These are phyloP conservation scores for Gloeopeniophorella convolvens DNA, from an alignment of 768 basidiomycete species.

Conservation along the genomic window DNA sequence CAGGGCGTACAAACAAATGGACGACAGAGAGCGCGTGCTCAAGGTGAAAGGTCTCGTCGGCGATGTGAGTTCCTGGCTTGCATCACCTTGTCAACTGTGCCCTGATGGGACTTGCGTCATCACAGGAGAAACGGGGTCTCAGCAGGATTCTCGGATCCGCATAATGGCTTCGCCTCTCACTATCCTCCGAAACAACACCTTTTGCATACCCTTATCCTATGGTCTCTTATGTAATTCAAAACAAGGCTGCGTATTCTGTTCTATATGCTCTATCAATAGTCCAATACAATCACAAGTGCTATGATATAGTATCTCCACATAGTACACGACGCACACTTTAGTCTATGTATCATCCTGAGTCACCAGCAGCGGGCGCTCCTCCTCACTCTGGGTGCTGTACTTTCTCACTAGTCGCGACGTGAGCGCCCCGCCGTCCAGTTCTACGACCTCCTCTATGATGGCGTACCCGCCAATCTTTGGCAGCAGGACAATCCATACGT, in stretches of 20 bases:
- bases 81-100: too few relatives aligned
- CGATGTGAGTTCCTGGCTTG: slow-evolving; percentile 1
- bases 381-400: not conserved
- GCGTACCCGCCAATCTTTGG: slow-evolving; percentile 40
- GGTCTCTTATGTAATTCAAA: too few relatives aligned
- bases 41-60: slow-evolving; percentile 14
- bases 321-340: not conserved
- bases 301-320: not conserved
- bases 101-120: too few relatives aligned
- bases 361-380: slow-evolving; percentile 20
- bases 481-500: slow-evolving; percentile 39
- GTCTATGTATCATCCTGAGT: not conserved
- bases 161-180: not conserved
- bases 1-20: slow-evolving; percentile 55
- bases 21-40: slow-evolving; percentile 36
- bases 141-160: not conserved
- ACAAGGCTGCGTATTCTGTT: too few relatives aligned
- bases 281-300: not conserved
- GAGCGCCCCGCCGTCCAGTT: slow-evolving; percentile 15
- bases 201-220: too few relatives aligned
- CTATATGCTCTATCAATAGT: not conserved
- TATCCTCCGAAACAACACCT: not conserved
- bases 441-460: slow-evolving; percentile 35
- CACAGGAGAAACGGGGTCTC: not conserved
- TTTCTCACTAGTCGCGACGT: slow-evolving; percentile 16